Base-by-base conservation (phyloP, 768 basidiomycete genomes). In the Russula abietina region DNA sequence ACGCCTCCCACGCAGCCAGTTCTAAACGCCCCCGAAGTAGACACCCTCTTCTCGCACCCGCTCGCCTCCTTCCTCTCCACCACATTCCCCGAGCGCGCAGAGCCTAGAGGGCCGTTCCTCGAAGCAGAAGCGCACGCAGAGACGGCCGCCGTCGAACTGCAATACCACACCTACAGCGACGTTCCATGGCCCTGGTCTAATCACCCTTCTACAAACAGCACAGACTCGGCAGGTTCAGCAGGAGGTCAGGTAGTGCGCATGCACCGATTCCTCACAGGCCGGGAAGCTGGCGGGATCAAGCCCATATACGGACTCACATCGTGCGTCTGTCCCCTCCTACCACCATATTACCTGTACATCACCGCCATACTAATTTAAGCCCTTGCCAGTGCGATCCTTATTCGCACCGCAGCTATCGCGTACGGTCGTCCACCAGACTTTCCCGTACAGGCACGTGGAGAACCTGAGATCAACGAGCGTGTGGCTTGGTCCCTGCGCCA, bases 281-380 rank as follows among this genome's bases (percentile, higher is more conserved):
- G 92, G 46, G 93, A 96, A 71, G 84, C 81, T 2, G 85, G 86
- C 16, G 92, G 93, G 0, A 82, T 91, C 16, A 94, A 92, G 69
- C 93, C 93, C n/a, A 83, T 95, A 0, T 91, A 85, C 67, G 93
- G 93, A 9, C 74, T 96, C 10, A 96, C 93, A 32, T 85, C 92
- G 91, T 94, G 71, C 65, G 88, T 81, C 28, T 11, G 1, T 17
- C 9, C 10, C 3, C 17, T n/a, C 19, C 33, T 12, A 36, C 36
- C 36, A 36, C 36, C 10, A 12, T 12, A 36, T 4, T 36, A 5
- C 5, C 12, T 36, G 11, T 36, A 36, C 36, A 11, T 4, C 36
- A 8, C 36, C 36, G 36, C 36, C 2, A 36, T 36, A 36, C 5
- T 11, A 9, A 16, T 7, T 53, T 22, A 9, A 5, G 10, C 10